A percentile compares a stretch with the other conserved stretches of the same genome.
Evolutionary conservation across 2,329 filamentous ascomycete genomes (phyloP).

Genomic region (Didymella pinodella): DNA sequence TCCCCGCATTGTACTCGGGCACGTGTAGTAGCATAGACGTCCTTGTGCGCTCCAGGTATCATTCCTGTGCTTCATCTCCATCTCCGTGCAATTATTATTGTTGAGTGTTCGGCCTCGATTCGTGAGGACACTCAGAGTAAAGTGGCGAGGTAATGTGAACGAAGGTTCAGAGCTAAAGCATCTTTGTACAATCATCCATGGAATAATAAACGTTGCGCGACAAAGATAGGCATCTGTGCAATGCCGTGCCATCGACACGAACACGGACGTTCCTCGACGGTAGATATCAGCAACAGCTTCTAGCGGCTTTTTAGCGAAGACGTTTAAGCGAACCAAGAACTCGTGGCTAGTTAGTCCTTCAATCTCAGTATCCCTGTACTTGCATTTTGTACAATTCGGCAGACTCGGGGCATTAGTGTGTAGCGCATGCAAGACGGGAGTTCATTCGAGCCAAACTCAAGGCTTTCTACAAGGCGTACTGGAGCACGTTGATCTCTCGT

Average conservation of each 20-base stretch:
- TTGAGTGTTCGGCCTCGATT: not conserved
- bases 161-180: not conserved
- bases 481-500: not conserved
- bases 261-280: not conserved
- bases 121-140: not conserved
- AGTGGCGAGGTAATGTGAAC: not conserved
- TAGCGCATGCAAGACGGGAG: not conserved
- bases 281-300: constrained; percentile 11
- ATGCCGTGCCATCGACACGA: constrained; percentile 7
- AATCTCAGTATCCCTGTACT: constrained; percentile 2
- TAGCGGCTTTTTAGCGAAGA: constrained; percentile 5
- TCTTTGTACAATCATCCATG: not conserved
- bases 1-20: constrained; percentile 21
- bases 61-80: constrained; percentile 14
- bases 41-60: constrained; percentile 5
- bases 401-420: not conserved
- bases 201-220: not conserved
- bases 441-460: not conserved
- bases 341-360: constrained; percentile 1
- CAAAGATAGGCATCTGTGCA: not conserved
- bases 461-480: constrained; percentile 18
- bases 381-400: not conserved
- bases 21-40: constrained; percentile 19
- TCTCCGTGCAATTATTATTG: not conserved
- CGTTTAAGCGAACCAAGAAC: constrained; percentile 7